A percentile compares a stretch with the other conserved stretches of the same genome.
These are phyloP conservation scores for Capronia americana DNA, from an alignment of 2,329 filamentous ascomycete species.

Conservation along the genomic window DNA sequence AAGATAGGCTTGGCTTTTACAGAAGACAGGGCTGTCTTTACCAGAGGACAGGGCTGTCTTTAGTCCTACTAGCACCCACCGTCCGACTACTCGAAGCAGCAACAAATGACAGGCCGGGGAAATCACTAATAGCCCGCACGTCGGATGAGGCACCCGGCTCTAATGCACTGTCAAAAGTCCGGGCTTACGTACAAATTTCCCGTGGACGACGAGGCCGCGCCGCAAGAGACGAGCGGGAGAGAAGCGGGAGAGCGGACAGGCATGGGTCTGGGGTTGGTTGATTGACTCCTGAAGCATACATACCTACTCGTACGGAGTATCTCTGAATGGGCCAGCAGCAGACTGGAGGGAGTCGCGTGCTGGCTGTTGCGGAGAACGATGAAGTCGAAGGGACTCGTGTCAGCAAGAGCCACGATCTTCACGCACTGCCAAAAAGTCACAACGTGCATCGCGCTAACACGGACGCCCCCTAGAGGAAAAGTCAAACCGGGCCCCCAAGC, in stretches of 20 bases:
- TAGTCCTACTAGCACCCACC: too few relatives aligned
- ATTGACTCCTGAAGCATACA: too few relatives aligned
- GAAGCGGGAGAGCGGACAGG: too few relatives aligned
- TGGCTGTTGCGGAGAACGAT: too few relatives aligned
- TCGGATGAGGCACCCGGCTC: conserved; percentile 13
- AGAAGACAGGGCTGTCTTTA: too few relatives aligned
- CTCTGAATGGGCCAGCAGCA: not conserved
- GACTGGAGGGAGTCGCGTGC: too few relatives aligned
- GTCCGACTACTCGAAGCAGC: not conserved
- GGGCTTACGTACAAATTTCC: not conserved
- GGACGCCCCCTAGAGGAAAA: not conserved
- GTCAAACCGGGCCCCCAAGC: not conserved
- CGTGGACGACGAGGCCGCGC: not conserved
- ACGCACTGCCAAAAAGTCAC: not conserved
- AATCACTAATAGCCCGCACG: not conserved
- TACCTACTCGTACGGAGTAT: too few relatives aligned
- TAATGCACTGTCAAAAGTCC: not conserved
- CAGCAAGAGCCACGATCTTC: not conserved
- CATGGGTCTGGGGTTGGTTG: too few relatives aligned
- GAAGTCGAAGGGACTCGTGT: not conserved
- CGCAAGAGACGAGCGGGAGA: too few relatives aligned
- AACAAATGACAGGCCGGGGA: not conserved
- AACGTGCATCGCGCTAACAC: too few relatives aligned
- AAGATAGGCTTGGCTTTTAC: too few relatives aligned
- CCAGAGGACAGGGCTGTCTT: too few relatives aligned